Conservation (phyloP, 257 asterid genomes). For the Verbascum thapsus region DNA sequence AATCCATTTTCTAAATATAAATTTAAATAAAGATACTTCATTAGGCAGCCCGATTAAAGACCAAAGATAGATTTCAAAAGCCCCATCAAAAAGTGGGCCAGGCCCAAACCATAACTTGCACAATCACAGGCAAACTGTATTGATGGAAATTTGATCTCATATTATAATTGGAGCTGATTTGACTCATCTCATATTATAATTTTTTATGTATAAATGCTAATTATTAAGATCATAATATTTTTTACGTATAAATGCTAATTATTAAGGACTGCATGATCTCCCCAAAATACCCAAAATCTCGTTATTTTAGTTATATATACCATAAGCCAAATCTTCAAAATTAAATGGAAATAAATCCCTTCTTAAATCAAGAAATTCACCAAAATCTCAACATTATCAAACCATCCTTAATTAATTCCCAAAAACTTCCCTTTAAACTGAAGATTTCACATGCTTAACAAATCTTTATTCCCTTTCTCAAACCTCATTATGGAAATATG, state of each 20-base stretch:
- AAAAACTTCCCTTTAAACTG: not conserved
- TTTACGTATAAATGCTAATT: not conserved
- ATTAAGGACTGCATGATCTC: not conserved
- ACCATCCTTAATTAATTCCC: not conserved
- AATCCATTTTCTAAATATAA: no score
- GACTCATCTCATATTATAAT: no score
- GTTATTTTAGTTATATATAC: not conserved
- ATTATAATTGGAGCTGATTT: no score
- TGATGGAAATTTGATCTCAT: no score
- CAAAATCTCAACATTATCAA: not conserved
- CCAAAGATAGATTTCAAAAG: no score
- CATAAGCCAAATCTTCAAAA: not conserved
- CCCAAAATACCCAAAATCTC: not conserved
- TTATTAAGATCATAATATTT: not conserved
- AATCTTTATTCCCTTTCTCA: not conserved
- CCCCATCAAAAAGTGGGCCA: no score
- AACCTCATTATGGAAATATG: conserved; percentile 12
- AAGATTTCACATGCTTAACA: not conserved
- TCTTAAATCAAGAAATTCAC: not conserved
- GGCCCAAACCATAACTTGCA: no score
- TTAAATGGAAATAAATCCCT: not conserved
- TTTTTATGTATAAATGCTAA: not conserved
- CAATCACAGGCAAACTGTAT: no score
- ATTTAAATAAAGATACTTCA: no score
- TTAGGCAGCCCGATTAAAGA: no score